Evolutionary conservation across 2,329 filamentous ascomycete species (phyloP).

Genomic region (Curvularia sp.): DNA sequence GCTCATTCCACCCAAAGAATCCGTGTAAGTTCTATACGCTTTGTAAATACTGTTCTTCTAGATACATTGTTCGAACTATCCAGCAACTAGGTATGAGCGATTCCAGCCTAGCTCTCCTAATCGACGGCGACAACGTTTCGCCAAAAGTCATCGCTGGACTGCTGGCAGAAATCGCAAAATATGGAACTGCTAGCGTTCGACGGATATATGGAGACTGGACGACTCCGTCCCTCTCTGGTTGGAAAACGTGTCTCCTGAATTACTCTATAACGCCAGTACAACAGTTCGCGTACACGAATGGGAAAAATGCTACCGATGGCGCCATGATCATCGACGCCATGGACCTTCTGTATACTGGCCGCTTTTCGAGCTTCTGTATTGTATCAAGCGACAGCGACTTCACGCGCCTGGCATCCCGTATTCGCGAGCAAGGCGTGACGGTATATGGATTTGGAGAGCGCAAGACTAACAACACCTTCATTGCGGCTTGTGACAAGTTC

Average conservation of each 20-base stretch:
- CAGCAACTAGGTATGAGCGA: not conserved
- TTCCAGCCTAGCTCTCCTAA: conserved; percentile 28
- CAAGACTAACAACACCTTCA: conserved; percentile 35
- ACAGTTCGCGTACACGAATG: conserved; percentile 19
- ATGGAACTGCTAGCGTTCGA: conserved; percentile 41
- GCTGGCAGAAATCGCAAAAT: conserved; percentile 42
- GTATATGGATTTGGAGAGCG: conserved; percentile 47
- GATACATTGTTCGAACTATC: not conserved
- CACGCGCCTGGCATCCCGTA: conserved; percentile 43
- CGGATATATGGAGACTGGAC: conserved; percentile 45
- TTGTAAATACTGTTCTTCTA: not conserved
- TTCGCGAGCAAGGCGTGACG: conserved; percentile 45
- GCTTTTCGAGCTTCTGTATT: conserved; percentile 45
- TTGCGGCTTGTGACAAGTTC: conserved; percentile 41
- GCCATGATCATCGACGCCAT: conserved; percentile 50
- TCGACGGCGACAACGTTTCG: conserved; percentile 39
- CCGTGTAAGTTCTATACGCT: not conserved
- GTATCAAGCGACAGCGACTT: conserved; percentile 50
- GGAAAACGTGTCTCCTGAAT: conserved; percentile 31
- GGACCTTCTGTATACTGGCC: conserved; percentile 45
- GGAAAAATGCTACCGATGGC: conserved; percentile 43
- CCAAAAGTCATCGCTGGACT: conserved; percentile 33
- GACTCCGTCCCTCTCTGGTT: conserved; percentile 24
- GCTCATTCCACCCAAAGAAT: not conserved
- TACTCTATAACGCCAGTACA: conserved; percentile 19